Base-by-base conservation (phyloP, 208 protist genomes). In the Novymonas esmeraldas region DNA sequence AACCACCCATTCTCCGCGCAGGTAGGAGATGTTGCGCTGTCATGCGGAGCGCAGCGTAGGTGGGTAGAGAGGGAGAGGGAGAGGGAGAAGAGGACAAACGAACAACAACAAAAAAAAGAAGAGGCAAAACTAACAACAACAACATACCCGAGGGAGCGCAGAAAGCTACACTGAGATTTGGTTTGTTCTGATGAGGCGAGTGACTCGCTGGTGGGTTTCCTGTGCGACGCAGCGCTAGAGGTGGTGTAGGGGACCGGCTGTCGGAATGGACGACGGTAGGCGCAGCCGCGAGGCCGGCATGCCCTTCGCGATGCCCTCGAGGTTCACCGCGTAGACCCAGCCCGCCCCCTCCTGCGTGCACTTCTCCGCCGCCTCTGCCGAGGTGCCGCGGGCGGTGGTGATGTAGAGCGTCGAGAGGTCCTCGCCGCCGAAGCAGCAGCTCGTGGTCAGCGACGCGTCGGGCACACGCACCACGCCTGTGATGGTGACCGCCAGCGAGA, bases 361-460 rank as follows among this genome's bases (percentile, higher is more conserved):
- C 29, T 50, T 55, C 36, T 20, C 52, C 24, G 22, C 69, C 29
- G 69, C 52, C 45, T 56, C 69, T 34, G 36, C 33, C n/a, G 63
- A 64, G 2, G 69, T 74, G 39, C 62, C 54, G 39, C 70, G 62
- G 20, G 73, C 68, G 5, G 74, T 71, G 22, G 74, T 68, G 24
- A 79, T 79, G 49, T 71, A 79, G 20, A 79, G 57, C 22, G 68
- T 79, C 13, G 54, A 57, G 22, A 73, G 61, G 36, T 70, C 68
- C 1, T 34, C 51, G 10, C 57, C 67, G 22, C 74, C 74, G 50
- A 79, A 75, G 63, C 67, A 79, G 58, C 74, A 79, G 41, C 68
- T 67, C 16, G 74, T 79, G 44, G 39, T 48, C 57, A 73, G 38
- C 16, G 48, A 24, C 20, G 64, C 62, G 18, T 42, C 49, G 3